Conservation (phyloP, 2,329 filamentous ascomycete species). For the Diaporthe batatas region DNA sequence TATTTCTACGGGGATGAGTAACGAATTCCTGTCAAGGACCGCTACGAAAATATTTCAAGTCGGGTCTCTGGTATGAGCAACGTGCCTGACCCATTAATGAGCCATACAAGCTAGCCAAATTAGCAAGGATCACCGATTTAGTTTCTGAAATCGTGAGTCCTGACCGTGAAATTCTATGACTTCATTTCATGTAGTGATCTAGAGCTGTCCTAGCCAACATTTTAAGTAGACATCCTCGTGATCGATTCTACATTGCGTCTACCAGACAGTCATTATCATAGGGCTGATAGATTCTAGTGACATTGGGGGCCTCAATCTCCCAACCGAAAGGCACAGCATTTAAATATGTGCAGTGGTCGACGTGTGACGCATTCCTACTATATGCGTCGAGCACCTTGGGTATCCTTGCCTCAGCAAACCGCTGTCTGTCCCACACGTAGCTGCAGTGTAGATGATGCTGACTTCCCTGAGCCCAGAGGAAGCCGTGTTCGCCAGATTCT, state of each 20-base stretch:
- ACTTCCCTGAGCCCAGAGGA: not conserved
- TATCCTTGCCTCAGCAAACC: not conserved
- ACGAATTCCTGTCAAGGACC: too few species aligned
- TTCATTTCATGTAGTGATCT: too few species aligned
- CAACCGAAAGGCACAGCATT: not conserved
- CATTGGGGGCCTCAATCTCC: constrained; percentile 4
- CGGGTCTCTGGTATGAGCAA: too few species aligned
- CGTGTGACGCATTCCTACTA: not conserved
- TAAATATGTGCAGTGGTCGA: not conserved
- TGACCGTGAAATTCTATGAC: too few species aligned
- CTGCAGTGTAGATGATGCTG: not conserved
- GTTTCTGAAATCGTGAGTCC: too few species aligned
- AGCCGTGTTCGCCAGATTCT: not conserved
- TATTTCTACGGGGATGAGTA: too few species aligned
- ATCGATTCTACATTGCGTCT: not conserved
- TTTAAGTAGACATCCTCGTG: too few species aligned
- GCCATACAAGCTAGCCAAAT: too few species aligned
- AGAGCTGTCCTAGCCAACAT: too few species aligned
- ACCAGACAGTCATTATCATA: not conserved
- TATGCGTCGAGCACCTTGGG: not conserved
- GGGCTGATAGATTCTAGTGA: not conserved
- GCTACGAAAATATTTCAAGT: too few species aligned
- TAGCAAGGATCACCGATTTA: too few species aligned
- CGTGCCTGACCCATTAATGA: too few species aligned
- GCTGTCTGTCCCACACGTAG: not conserved